Conservation (phyloP, 176 grass and related monocot species). For the Carex kokanica region DNA sequence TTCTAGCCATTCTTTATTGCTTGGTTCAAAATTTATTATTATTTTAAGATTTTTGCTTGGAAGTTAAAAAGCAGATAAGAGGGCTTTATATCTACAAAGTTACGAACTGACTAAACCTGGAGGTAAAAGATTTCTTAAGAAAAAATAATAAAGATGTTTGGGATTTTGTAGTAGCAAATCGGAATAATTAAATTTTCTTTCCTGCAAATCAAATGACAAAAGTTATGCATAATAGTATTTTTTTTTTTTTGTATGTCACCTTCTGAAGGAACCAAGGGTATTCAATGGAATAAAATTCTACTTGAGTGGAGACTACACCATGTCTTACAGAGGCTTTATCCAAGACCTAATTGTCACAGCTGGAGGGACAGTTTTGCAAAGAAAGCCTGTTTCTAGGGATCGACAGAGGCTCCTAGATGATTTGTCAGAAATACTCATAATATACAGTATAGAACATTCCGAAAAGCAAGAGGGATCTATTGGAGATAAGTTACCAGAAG, state of each 20-base stretch:
- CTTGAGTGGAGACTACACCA: slow-evolving; percentile 59
- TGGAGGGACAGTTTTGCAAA: slow-evolving; percentile 54
- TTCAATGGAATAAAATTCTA: slow-evolving; percentile 57
- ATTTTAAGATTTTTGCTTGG: not conserved
- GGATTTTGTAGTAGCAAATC: not conserved
- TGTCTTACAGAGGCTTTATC: slow-evolving; percentile 65
- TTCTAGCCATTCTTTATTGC: not conserved
- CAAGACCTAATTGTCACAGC: slow-evolving; percentile 67
- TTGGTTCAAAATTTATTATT: slow-evolving; percentile 7
- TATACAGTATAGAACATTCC: slow-evolving; percentile 50
- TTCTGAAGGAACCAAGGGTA: slow-evolving; percentile 62
- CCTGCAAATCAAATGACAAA: not conserved
- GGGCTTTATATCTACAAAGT: not conserved
- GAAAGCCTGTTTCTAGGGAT: slow-evolving; percentile 73
- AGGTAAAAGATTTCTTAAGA: not conserved
- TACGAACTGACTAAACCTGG: not conserved
- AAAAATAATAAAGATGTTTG: not conserved
- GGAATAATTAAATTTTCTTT: not conserved
- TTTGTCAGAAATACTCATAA: slow-evolving; percentile 33
- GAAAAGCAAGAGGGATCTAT: slow-evolving; percentile 25
- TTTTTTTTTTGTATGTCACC: not conserved
- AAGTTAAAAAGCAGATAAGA: not conserved
- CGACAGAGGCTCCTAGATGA: slow-evolving; percentile 62
- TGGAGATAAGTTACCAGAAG: slow-evolving; percentile 28
- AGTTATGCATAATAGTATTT: not conserved